A percentile compares a stretch with the other conserved stretches of the same genome.
Conservation (phyloP, 2,329 filamentous ascomycete genomes). For the Mycosphaerella sp. region DNA sequence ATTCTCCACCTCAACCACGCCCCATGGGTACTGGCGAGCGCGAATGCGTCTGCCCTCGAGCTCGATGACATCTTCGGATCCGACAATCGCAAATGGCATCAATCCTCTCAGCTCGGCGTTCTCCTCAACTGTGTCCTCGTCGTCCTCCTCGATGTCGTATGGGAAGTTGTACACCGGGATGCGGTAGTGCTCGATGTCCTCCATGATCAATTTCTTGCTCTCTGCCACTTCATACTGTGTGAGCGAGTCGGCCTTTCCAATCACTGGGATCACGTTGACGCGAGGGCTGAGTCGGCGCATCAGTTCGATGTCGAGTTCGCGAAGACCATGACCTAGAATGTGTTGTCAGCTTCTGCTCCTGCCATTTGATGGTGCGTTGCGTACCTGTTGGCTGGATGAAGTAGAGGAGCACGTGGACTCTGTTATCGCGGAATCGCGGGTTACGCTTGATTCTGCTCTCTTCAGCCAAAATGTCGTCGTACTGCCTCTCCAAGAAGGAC, state of each 20-base stretch:
- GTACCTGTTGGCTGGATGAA: constrained; percentile 94
- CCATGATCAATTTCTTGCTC: constrained; percentile 99
- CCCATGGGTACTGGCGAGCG: constrained; percentile 97
- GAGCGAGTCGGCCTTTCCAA: constrained; percentile 95
- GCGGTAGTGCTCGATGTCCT: constrained; percentile 99
- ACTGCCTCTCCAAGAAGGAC: constrained; percentile 97
- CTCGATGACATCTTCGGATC: constrained; percentile 91
- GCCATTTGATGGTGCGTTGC: constrained; percentile 1
- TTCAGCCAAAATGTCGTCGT: constrained; percentile 97
- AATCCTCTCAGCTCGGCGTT: constrained; percentile 94
- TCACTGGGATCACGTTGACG: constrained; percentile 98
- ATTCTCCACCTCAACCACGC: constrained; percentile 98
- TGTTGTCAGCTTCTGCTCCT: constrained; percentile 10
- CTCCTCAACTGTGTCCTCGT: constrained; percentile 98
- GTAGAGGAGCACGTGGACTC: constrained; percentile 96
- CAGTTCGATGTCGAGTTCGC: constrained; percentile 97
- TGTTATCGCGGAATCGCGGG: constrained; percentile 97
- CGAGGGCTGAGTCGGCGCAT: constrained; percentile 99
- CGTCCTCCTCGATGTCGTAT: constrained; percentile 98
- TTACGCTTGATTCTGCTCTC: constrained; percentile 99
- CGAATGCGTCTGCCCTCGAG: constrained; percentile 88
- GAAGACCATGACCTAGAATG: constrained; percentile 57
- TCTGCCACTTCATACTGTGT: constrained; percentile 95
- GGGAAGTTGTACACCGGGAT: constrained; percentile 99
- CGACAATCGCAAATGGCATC: constrained; percentile 99